Evolutionary conservation across 805 yeast genomes (phyloP).

Genomic region (Candida dajiaensis): DNA sequence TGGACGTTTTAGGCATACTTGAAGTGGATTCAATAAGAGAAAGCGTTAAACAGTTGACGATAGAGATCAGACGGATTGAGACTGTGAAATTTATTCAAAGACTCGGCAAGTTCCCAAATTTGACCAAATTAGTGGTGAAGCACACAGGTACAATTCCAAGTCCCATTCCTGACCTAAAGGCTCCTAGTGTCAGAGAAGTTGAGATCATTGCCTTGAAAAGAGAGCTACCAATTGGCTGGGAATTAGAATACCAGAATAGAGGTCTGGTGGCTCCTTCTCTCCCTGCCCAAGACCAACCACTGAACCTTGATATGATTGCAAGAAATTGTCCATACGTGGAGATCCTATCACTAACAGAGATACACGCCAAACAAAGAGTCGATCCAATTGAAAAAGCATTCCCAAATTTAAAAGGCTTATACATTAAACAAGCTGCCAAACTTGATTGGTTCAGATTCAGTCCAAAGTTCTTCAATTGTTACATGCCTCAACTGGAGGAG

Average conservation of each 20-base stretch:
- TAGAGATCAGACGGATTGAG: background rate
- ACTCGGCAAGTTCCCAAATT: background rate
- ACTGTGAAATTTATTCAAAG: background rate
- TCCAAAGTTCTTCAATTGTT: background rate
- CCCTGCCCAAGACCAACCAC: background rate
- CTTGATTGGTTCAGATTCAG: background rate
- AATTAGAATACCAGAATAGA: background rate
- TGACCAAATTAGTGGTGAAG: background rate
- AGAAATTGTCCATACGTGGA: background rate
- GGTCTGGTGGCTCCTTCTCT: background rate
- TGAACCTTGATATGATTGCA: background rate
- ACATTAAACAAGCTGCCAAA: background rate
- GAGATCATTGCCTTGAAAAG: background rate
- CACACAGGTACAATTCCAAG: background rate
- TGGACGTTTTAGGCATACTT: background rate
- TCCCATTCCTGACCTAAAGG: background rate
- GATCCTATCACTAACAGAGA: background rate
- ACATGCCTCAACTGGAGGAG: background rate
- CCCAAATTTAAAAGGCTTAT: background rate
- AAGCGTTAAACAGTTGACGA: background rate
- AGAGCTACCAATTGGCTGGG: background rate
- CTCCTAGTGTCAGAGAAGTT: background rate
- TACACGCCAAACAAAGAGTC: background rate
- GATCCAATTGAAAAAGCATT: background rate
- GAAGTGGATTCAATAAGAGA: background rate